Evolutionary conservation across 1,284 basidiomycete species (phyloP), one percentile per base, ranked within the genome.

Genomic region (Cutaneotrichosporon cutaneum): DNA sequence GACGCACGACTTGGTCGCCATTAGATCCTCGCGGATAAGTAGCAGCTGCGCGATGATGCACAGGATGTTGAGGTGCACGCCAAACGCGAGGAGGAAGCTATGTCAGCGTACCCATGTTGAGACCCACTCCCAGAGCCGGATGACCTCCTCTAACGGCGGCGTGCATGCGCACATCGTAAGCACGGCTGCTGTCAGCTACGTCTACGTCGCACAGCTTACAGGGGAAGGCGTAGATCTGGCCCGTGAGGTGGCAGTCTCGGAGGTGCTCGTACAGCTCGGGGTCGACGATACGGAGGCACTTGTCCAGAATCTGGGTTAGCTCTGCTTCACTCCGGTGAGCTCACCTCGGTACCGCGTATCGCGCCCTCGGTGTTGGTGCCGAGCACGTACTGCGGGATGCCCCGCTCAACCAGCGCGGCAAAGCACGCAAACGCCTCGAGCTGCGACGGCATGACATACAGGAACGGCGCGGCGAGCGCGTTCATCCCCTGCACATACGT

Each of bases 401-500:
- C 88, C 62, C 89, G 85, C 80, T 97, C 94, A 70, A 98, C 96
- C 74, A 99, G 97, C 66, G 88, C 88, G 32, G 90, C 86, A 74
- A 98, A 98, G 78, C 92, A 96, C 63, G 89, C 90, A 79, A 97
- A 99, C 0, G 95, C 95, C 78, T 99, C 95, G 11, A 98, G 80
- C 79, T 99, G 93, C 7, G 91, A 92, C 1, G 93, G 92, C 86
- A 97, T 90, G 11, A 90, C 92, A 76, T 96, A 98, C 45, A 99
- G 83, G 77, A 98, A 98, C 0, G 95, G 95, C 0, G 95, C 95
- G 18, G 94, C 92, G 33, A 99, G 86, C 42, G 98, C 95, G 77
- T 99, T 99, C 94, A 98, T 97, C 36, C 94, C 94, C 79, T 96
- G 94, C 11, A 97, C 93, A 72, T 97, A 97, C 42, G 90, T 92